Conservation (phyloP, 2,329 filamentous ascomycete genomes). For the Fusarium chuoi region DNA sequence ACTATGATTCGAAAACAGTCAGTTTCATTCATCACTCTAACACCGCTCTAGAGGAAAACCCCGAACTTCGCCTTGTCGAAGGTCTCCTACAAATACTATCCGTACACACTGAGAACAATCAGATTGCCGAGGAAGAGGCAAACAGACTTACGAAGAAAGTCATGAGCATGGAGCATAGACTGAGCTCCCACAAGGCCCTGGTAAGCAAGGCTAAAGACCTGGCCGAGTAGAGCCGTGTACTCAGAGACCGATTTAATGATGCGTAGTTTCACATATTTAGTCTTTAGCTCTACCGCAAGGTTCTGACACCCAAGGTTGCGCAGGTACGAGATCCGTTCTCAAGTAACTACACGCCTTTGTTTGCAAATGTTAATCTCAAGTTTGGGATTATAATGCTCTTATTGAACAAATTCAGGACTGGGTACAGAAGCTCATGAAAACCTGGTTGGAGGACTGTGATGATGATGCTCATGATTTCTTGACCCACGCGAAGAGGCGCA, state of each 20-base stretch:
- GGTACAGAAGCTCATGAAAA: slow-evolving; percentile 50
- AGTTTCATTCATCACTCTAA: slow-evolving; percentile 14
- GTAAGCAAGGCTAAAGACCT: slow-evolving; percentile 36
- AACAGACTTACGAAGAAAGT: slow-evolving; percentile 41
- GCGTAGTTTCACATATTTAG: slow-evolving; percentile 54
- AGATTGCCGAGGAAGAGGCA: slow-evolving; percentile 47
- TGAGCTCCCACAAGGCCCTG: slow-evolving; percentile 38
- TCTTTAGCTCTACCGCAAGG: slow-evolving; percentile 53
- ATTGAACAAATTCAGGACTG: slow-evolving; percentile 50
- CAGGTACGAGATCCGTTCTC: slow-evolving; percentile 42
- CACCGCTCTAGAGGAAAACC: slow-evolving; percentile 26
- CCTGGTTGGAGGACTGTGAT: slow-evolving; percentile 44
- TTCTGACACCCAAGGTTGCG: slow-evolving; percentile 50
- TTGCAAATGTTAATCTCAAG: slow-evolving; percentile 14
- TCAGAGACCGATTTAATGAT: slow-evolving; percentile 49
- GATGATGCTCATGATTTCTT: slow-evolving; percentile 40
- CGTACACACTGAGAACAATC: slow-evolving; percentile 39
- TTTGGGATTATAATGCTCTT: slow-evolving; percentile 51
- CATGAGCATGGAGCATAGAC: slow-evolving; percentile 39
- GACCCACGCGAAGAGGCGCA: slow-evolving; percentile 34
- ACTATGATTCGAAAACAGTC: slow-evolving; percentile 27
- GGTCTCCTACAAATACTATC: slow-evolving; percentile 33
- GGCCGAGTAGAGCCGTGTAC: slow-evolving; percentile 41
- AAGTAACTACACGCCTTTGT: neutral
- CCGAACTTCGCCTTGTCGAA: slow-evolving; percentile 33